Base-by-base conservation (phyloP, 129 eudicot genomes). In the Scalesia atractyloides region DNA sequence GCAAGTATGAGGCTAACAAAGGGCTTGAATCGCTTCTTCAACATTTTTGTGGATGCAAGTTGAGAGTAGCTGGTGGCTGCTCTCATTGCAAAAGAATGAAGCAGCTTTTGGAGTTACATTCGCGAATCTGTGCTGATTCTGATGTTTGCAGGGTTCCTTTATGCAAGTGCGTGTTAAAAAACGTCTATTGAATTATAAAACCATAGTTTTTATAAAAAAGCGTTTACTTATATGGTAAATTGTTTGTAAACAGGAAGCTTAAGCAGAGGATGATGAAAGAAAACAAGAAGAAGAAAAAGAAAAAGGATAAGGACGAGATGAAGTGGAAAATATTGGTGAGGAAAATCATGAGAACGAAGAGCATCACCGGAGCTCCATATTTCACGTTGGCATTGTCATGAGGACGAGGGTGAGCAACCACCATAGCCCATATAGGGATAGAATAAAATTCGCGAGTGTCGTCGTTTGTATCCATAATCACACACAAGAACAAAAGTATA, bases 71-170 rank as follows among this genome's bases (percentile, higher is more conserved):
- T 16, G 89, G 99, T 50, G 96, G 96, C 18, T 94, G 99, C 59
- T 72, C 24, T 9, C 99, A 86, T 34, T 94, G 99, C 74, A 86
- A 90, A 69, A 85, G 89, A 51, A 84, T 85, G 85, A 88, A 94
- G 97, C 97, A 94, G 64, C 87, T 94, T 74, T 89, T 94, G 75
- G 96, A 94, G 81, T 89, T 94, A 5, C 97, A 94, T 73, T 83
- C 96, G 19, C 87, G 93, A 62, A 85, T 88, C 80, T 94, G 99
- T 74, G 69, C 43, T n/a, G 79, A 81, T n/a, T 89, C 97, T 54
- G 95, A 86, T 22, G 74, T 51, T 41, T 94, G 99, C 82, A 86
- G 76, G 81, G 96, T 94, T 79, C 99, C 99, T 41, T 89, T 86
- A 68, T 94, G 99, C 74, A 81, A 91, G 99, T 94, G 78, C 39